Evolutionary conservation across 129 eudicot genomes (phyloP).

Genomic region (Mikania micrantha): DNA sequence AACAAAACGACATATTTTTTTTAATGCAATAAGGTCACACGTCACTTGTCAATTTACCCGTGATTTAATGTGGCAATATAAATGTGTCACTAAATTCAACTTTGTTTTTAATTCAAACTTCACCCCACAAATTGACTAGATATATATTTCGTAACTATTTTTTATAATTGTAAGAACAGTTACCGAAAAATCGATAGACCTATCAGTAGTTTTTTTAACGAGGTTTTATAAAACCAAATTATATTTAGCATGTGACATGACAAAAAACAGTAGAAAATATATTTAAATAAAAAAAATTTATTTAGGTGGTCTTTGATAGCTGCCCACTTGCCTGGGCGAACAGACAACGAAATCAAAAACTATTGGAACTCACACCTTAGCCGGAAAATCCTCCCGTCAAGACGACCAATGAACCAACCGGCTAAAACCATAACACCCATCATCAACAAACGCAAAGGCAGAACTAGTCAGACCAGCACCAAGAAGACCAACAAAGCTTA

Average conservation of each 20-base stretch:
- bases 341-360: slow-evolving; percentile 89
- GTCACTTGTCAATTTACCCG: background rate
- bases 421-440: background rate
- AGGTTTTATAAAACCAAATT: no score
- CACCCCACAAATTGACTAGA: background rate
- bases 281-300: no score
- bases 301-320: slow-evolving; percentile 84
- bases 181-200: no score
- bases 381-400: slow-evolving; percentile 44
- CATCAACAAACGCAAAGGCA: slow-evolving; percentile 28
- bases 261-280: no score
- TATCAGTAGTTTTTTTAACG: no score
- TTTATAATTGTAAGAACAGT: no score
- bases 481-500: slow-evolving; percentile 38
- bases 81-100: background rate
- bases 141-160: no score
- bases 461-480: slow-evolving; percentile 33
- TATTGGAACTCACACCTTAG: slow-evolving; percentile 88
- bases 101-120: background rate
- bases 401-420: slow-evolving; percentile 5
- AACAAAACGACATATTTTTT: background rate
- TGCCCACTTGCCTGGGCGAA: slow-evolving; percentile 76
- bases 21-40: background rate
- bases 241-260: no score
- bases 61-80: background rate